phyloP scores from a whole-genome alignment of 805 yeast species.

The Cyberlindnera maritima region DNA sequence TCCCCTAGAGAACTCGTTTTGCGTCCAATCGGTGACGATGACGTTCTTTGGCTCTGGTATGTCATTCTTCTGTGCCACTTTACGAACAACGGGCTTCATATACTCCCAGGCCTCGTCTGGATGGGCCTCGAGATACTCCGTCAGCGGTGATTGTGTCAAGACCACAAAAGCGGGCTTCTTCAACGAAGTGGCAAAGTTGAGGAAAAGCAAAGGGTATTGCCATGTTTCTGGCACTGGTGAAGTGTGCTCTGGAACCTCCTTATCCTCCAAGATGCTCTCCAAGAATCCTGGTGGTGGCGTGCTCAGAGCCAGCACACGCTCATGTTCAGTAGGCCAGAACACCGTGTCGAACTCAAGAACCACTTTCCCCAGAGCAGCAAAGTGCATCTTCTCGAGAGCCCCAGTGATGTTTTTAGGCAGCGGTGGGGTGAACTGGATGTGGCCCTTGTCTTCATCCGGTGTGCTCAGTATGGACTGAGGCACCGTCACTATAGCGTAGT shows the following conservation, averaged over 20 bases:
- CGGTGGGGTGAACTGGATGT: constrained; percentile 53
- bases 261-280: constrained; percentile 13
- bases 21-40: constrained; percentile 71
- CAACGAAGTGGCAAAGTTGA: constrained; percentile 50
- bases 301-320: constrained; percentile 47
- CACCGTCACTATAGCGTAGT: constrained; percentile 68
- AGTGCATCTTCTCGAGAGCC: constrained; percentile 48
- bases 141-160: constrained; percentile 70
- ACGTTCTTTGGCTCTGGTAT: constrained; percentile 40
- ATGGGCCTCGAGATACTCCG: constrained; percentile 50
- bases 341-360: constrained; percentile 60
- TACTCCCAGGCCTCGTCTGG: constrained; percentile 56
- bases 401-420: constrained; percentile 44
- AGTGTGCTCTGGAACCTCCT: not conserved
- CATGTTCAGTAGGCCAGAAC: constrained; percentile 59
- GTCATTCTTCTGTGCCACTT: constrained; percentile 17
- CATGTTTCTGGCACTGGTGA: constrained; percentile 34
- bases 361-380: constrained; percentile 72
- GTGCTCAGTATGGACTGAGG: constrained; percentile 68
- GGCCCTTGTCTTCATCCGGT: constrained; percentile 34
- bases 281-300: constrained; percentile 30
- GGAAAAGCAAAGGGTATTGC: constrained; percentile 56
- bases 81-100: constrained; percentile 43
- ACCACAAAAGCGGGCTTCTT: constrained; percentile 55
- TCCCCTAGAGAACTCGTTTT: constrained; percentile 75